These are phyloP conservation scores for Artemisia tridentata DNA, from an alignment of 129 eudicot species.

Conservation along the genomic window DNA sequence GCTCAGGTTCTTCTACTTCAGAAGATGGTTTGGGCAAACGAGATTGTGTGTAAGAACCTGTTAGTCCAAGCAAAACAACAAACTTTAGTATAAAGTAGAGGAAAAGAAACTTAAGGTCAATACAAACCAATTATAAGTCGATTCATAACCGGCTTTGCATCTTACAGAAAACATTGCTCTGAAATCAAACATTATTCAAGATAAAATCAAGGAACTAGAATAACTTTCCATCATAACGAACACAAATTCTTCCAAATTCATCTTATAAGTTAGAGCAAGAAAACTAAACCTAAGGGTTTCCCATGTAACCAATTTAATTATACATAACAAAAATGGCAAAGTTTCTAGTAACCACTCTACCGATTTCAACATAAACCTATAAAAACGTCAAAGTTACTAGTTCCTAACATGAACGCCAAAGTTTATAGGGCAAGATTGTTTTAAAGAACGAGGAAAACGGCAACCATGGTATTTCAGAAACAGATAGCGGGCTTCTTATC, in stretches of 20 bases:
- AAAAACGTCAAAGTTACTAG: not conserved
- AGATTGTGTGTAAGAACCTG: constrained; percentile 48
- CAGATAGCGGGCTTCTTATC: too few relatives aligned
- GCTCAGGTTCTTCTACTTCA: constrained; percentile 35
- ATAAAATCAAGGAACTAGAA: not conserved
- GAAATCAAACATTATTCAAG: not conserved
- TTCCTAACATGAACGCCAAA: not conserved
- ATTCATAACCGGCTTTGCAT: too few relatives aligned
- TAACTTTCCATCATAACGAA: not conserved
- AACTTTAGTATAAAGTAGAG: not conserved
- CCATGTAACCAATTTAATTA: not conserved
- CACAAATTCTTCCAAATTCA: too few relatives aligned
- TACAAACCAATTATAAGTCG: not conserved
- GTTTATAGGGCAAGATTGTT: too few relatives aligned
- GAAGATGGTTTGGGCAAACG: constrained; percentile 35
- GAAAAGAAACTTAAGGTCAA: not conserved
- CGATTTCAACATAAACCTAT: not conserved
- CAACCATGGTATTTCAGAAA: too few relatives aligned
- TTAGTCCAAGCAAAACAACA: not conserved
- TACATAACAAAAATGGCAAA: not conserved
- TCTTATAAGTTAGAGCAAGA: too few relatives aligned
- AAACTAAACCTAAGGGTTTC: not conserved
- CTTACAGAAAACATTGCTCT: too few relatives aligned
- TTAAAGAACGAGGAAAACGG: too few relatives aligned
- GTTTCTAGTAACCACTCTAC: not conserved